Base-by-base conservation (phyloP, 2,329 filamentous ascomycete genomes). In the Cladosporium halotolerans region DNA sequence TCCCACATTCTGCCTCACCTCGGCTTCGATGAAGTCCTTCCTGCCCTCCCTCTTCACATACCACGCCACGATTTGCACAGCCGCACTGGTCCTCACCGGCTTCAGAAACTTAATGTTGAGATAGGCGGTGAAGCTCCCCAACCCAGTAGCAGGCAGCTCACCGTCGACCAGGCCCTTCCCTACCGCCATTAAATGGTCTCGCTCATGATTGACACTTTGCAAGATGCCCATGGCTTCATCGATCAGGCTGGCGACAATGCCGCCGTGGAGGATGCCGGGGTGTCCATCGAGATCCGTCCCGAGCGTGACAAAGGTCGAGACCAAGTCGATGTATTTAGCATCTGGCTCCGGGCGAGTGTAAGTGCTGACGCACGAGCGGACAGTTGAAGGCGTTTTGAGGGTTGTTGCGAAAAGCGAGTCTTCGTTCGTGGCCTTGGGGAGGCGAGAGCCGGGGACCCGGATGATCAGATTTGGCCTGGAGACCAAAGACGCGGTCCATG, bases 161-260 rank as follows among this genome's bases (percentile, higher is more conserved):
- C 63, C 63, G 13, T 55, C 54, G 9, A 55, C 57, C 44, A 59
- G 41, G 5, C 55, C 54, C 23, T 11, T 23, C 10, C 40, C 48
- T 2, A 51, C 48, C 5, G 18, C 32, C 3, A 43, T 8, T 14
- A 59, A 23, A 41, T 62, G 60, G 5, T 49, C 52, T 6, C 61
- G 47, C 19, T 68, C 69, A 13, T 60, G 53, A 56, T 79, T 79
- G 28, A 74, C 60, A 2, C 69, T 69, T 9, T 80, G 68, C 14
- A 82, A 57, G 5, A 76, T 68, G 1, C 81, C 79, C 63, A 79
- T 76, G 5, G 71, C 67, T 62, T 85, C 82, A 61, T 85, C 82
- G 18, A 85, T 63, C n/a, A 85, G 63, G 0, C 77, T 74, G 8
- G 75, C 74, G 6, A 80, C 73, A 31, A 84, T 74, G 1, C 82